Percentiles rank a stretch among this genome's conserved stretches.
These are phyloP conservation scores for Ramaria rubella DNA, from an alignment of 768 basidiomycete genomes.

Conservation along the genomic window DNA sequence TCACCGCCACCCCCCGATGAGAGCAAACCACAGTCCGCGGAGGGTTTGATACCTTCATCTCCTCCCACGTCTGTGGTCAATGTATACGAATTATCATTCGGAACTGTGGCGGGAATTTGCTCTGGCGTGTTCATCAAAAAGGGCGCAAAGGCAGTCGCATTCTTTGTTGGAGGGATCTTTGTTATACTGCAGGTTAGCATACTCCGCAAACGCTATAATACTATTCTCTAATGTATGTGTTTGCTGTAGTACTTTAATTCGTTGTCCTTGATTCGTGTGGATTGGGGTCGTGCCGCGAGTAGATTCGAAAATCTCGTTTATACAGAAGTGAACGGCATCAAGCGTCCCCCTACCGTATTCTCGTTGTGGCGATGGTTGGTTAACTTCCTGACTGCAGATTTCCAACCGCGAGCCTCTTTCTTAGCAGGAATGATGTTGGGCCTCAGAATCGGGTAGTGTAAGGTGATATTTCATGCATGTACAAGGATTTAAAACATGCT, in stretches of 20 bases:
- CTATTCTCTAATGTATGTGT: not conserved
- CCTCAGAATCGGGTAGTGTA: constrained; percentile 65
- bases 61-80: constrained; percentile 72
- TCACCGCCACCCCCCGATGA: not conserved
- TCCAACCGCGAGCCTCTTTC: constrained; percentile 87
- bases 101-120: constrained; percentile 82
- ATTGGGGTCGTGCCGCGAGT: constrained; percentile 63
- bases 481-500: too few relatives aligned
- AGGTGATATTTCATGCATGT: too few relatives aligned
- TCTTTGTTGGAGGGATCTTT: constrained; percentile 84
- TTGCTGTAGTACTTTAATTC: constrained; percentile 69
- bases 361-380: constrained; percentile 62
- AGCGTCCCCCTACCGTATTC: constrained; percentile 54
- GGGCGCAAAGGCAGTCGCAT: constrained; percentile 78
- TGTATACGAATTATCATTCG: constrained; percentile 77
- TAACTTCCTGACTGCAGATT: constrained; percentile 86
- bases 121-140: constrained; percentile 94
- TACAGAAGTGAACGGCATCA: constrained; percentile 49
- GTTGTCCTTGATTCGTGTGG: constrained; percentile 61
- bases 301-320: constrained; percentile 74
- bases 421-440: constrained; percentile 78
- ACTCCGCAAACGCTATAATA: not conserved
- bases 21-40: not conserved
- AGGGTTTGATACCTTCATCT: constrained; percentile 20
- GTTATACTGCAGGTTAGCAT: constrained; percentile 77